These are phyloP conservation scores for Aspergillus intermedius DNA, from an alignment of 2,329 filamentous ascomycete genomes.

Conservation along the genomic window DNA sequence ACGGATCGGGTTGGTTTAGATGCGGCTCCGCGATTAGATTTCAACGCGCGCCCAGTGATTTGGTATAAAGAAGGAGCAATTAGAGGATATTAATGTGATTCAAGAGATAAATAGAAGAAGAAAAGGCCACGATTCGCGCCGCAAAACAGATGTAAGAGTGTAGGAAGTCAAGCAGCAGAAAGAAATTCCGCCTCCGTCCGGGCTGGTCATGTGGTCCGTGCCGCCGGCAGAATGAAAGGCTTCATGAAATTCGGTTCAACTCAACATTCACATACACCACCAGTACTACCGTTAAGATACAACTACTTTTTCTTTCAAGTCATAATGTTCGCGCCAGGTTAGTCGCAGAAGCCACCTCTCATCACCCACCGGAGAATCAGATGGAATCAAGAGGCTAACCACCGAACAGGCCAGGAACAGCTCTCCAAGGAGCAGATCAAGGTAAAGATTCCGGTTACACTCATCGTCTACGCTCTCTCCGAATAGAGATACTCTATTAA, in stretches of 20 bases:
- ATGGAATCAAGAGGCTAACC: neutral
- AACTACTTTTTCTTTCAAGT: neutral
- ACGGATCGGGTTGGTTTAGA: slow-evolving; percentile 1
- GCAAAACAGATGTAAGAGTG: neutral
- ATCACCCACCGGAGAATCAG: neutral
- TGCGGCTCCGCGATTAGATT: slow-evolving; percentile 1
- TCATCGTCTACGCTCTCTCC: neutral
- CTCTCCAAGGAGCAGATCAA: slow-evolving; percentile 42
- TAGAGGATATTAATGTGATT: too few relatives aligned
- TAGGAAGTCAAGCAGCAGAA: slow-evolving; percentile 1
- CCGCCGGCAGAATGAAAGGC: slow-evolving; percentile 12
- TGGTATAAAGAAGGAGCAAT: too few relatives aligned
- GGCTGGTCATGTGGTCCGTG: slow-evolving; percentile 1
- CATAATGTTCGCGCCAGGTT: slow-evolving; percentile 32
- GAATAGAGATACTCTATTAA: too few relatives aligned
- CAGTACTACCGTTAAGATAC: slow-evolving; percentile 3
- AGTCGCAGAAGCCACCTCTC: neutral
- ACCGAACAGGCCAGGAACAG: slow-evolving; percentile 34
- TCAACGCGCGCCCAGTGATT: too few relatives aligned
- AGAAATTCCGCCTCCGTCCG: slow-evolving; percentile 15
- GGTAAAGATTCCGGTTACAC: slow-evolving; percentile 23
- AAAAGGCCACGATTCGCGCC: neutral
- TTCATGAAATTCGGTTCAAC: neutral
- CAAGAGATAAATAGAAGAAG: neutral
- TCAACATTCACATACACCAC: neutral